Base-by-base conservation (phyloP, 2,329 filamentous ascomycete genomes). In the Colletotrichum sp. region DNA sequence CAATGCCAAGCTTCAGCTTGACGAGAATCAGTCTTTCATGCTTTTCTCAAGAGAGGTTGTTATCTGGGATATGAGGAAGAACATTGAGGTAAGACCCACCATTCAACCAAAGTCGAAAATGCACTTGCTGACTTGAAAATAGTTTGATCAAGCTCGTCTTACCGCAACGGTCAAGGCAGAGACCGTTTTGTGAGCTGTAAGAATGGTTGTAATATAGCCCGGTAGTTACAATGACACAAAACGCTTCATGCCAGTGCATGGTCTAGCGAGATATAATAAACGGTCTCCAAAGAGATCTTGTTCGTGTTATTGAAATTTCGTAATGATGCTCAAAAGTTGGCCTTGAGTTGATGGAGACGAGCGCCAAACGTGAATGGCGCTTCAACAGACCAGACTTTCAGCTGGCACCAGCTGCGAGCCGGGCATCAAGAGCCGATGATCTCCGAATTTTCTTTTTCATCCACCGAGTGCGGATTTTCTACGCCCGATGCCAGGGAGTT, bases 1-100 rank as follows among this genome's bases (percentile, higher is more conserved):
- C n/a, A 73, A 38, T 9, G 8, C 36, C 2, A 48, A 36, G 16
- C 70, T 73, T 26, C 28, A 69, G 4, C n/a, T 73, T 18, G 64
- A 73, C 8, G 70, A 73, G 64, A 73, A 73, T 5, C n/a, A 48
- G 28, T 73, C 70, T 5, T 73, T 36, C 38, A 73, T 73, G 70
- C 28, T 73, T 16, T 68, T 73, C 8, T 62, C 63, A 2, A 68
- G 21, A 14, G 63, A 73, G 55, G 52, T 61, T 9, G 55, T 38
- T 5, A 66, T 71, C 12, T 71, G 70, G 70, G 30, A 62, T 1
- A 52, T n/a, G 5, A 72, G 26, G 10, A 56, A 24, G 8, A 36
- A n/a, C 8, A 68, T 72, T 26, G n/a, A 72, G 8, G 63, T 62
- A n/a, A 14, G 58, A 24, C n/a, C 10, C 5, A 59, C 1, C 16